Base-by-base conservation (phyloP, 768 basidiomycete genomes). In the Hemileccinum rubropunctum region DNA sequence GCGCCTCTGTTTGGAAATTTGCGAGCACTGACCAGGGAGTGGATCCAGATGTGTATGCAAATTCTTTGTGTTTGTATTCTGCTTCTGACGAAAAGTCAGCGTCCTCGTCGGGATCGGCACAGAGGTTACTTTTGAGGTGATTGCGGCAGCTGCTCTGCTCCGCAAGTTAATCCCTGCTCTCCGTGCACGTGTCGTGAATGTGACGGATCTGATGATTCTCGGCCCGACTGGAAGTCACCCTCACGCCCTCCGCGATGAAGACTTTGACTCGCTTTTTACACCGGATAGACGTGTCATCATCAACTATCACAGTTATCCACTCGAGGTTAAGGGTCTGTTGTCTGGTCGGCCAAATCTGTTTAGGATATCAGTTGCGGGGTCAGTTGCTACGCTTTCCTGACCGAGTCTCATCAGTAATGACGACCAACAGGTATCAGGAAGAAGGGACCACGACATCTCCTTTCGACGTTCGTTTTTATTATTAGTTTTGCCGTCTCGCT, bases 121-220 rank as follows among this genome's bases (percentile, higher is more conserved):
- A 23, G 93, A 94, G 66, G 78, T 91, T 20, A 95, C 90, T 0
- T 86, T 91, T 58, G 93, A 97, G 64, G 85, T 92, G 48, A 84
- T 95, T 60, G 86, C 89, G 3, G 92, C 93, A 1, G 87, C 90
- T 0, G 82, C 83, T 3, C 76, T 94, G 18, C 79, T 95, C 21
- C 84, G 86, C 58, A 80, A 82, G 60, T 69, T 79, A 20, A 74
- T 75, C n/a, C 83, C 88, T 2, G 76, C 77, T 9, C 77, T 97
- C 23, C 84, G 93, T 33, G 84, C 91, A 7, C 83, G 90, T 17
- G 88, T 95, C 49, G 83, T 95, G 50, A 95, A 95, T 57, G 85
- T 95, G 51, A 89, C 90, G 2, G 92, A 95, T 60, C 74, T 95
- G 39, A 86, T 97, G 82, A 84, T 94, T 50, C 78, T 97, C 37